A percentile compares a stretch with the other conserved stretches of the same genome.
These are phyloP conservation scores for Pittosporum tobira DNA, from an alignment of 129 eudicot species.

Conservation along the genomic window DNA sequence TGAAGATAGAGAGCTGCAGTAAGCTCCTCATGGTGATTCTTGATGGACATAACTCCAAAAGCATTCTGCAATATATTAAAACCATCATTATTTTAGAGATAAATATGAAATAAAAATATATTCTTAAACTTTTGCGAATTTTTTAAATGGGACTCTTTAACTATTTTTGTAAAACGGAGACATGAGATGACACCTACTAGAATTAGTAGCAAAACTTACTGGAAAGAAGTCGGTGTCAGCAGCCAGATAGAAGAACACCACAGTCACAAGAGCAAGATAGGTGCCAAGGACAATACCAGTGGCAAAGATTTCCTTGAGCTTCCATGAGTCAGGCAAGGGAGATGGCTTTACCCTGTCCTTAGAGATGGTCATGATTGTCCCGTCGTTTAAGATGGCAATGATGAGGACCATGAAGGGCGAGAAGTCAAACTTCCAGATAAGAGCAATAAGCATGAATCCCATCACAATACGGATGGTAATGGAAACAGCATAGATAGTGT, in stretches of 20 bases:
- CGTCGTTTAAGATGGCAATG: conserved; percentile 81
- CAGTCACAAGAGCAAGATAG: conserved; percentile 12
- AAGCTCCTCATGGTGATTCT: not conserved
- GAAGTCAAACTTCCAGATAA: conserved; percentile 80
- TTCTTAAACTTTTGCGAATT: too few relatives aligned
- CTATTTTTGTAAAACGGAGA: too few relatives aligned
- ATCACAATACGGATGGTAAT: conserved; percentile 78
- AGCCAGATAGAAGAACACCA: conserved; percentile 6
- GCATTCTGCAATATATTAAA: not conserved
- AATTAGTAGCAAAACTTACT: not conserved
- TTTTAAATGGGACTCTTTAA: too few relatives aligned
- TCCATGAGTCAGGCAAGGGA: conserved; percentile 14
- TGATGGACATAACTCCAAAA: conserved; percentile 8
- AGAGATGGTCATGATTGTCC: conserved; percentile 21
- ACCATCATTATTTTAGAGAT: too few relatives aligned
- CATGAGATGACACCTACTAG: too few relatives aligned
- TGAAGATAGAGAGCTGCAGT: conserved; percentile 13
- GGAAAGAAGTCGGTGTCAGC: conserved; percentile 13
- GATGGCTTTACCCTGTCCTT: conserved; percentile 19
- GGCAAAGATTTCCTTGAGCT: conserved; percentile 17
- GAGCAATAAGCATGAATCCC: conserved; percentile 76
- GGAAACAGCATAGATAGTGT: conserved; percentile 84
- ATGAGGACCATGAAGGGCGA: conserved; percentile 81
- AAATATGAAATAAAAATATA: not conserved
- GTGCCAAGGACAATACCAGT: conserved; percentile 14